Conservation (phyloP, 176 grass and related monocot genomes). For the Juncus effusus region DNA sequence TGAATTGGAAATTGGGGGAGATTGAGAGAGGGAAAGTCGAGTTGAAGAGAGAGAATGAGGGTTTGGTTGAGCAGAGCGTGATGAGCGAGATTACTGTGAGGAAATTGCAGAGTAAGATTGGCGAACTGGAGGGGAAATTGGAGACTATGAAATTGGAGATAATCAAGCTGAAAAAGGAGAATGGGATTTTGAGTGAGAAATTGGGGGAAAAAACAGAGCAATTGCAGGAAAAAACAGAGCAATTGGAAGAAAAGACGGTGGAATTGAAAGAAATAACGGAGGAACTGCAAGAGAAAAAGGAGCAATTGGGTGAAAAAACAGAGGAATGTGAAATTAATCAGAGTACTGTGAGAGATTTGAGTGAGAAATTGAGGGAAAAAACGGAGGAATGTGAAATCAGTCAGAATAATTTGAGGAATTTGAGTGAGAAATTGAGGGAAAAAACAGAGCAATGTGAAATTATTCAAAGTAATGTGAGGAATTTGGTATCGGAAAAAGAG, state of each 20-base stretch:
- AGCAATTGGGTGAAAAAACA: constrained; percentile 31
- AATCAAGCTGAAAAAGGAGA: constrained; percentile 35
- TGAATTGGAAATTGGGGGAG: constrained; percentile 51
- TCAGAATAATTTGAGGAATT: constrained; percentile 41
- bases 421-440: constrained; percentile 44
- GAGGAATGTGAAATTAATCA: constrained; percentile 43
- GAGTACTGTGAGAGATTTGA: constrained; percentile 35
- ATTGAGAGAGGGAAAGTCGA: constrained; percentile 46
- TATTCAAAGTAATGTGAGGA: constrained; percentile 42
- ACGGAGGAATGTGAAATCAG: constrained; percentile 38
- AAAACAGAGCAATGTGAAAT: constrained; percentile 41
- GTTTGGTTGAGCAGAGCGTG: constrained; percentile 17
- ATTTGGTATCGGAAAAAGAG: constrained; percentile 18
- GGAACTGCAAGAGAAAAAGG: constrained; percentile 24
- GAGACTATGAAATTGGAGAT: constrained; percentile 49
- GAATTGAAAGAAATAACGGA: too few relatives aligned
- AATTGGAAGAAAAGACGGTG: too few relatives aligned
- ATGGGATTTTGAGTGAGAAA: constrained; percentile 36
- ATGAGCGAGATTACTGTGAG: constrained; percentile 25
- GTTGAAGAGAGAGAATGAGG: constrained; percentile 18
- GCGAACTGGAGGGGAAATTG: constrained; percentile 45
- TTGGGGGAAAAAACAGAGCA: constrained; percentile 15
- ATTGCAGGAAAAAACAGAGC: too few relatives aligned
- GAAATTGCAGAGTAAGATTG: constrained; percentile 47
- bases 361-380: constrained; percentile 31